A percentile compares a stretch with the other conserved stretches of the same genome.
These are phyloP conservation scores for Geum urbanum DNA, from an alignment of 306 rosid genomes.

Conservation along the genomic window DNA sequence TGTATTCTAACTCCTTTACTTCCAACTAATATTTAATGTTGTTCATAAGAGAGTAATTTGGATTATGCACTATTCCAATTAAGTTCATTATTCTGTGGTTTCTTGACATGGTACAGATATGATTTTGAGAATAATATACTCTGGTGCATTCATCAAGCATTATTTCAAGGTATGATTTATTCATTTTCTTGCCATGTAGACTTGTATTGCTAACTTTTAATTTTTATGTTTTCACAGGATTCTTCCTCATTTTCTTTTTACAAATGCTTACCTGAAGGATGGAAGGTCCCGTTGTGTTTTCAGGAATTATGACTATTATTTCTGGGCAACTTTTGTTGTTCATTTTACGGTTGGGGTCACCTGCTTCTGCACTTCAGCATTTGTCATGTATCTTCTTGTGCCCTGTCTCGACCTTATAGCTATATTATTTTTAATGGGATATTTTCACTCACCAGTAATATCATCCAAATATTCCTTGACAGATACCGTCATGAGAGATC, in stretches of 20 bases:
- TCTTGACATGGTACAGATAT: constrained; percentile 77
- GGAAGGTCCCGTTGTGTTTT: constrained; percentile 55
- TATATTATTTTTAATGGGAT: neutral
- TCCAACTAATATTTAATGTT: neutral
- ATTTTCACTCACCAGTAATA: neutral
- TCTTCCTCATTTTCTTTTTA: constrained; percentile 63
- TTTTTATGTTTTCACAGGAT: constrained; percentile 43
- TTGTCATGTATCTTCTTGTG: constrained; percentile 50
- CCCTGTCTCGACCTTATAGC: neutral
- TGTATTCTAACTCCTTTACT: neutral
- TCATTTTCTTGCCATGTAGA: constrained; percentile 6
- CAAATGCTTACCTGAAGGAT: constrained; percentile 84
- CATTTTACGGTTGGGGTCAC: constrained; percentile 68
- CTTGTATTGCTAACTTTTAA: constrained; percentile 11
- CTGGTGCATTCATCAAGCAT: constrained; percentile 58
- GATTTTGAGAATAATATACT: constrained; percentile 77
- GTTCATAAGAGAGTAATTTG: neutral
- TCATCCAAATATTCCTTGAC: neutral
- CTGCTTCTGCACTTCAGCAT: constrained; percentile 70
- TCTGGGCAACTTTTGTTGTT: constrained; percentile 58
- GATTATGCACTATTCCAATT: neutral
- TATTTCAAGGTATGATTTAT: constrained; percentile 66
- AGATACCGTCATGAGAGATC: constrained; percentile 68
- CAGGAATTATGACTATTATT: constrained; percentile 56
- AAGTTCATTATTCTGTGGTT: constrained; percentile 25